Evolutionary conservation across 352 stramenopile genomes (phyloP), one percentile per base, ranked within the genome.

Genomic region (Pythium dissimile): DNA sequence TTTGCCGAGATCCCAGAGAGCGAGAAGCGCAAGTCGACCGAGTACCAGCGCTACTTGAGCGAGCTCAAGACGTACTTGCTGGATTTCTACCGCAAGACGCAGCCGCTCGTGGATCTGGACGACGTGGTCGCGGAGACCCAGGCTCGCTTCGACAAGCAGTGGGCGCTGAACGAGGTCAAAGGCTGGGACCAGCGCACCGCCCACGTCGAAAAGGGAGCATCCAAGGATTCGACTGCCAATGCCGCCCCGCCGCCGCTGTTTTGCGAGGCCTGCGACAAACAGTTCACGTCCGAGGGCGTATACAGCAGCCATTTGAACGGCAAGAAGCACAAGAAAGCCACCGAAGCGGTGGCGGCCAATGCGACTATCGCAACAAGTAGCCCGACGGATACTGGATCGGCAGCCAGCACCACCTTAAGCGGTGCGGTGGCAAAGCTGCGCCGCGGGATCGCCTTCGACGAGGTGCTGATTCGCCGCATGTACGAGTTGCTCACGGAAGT

Each of bases 61-160:
- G 80, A 89, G 24, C 72, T 96, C 43, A 88, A 89, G 59, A 55
- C 57, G 50, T 96, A 96, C 69, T 71, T 96, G 63, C 72, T 89
- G 48, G 77, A 78, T 43, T 96, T 96, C 52, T 94, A 96, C 66
- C 77, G 79, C 24, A 85, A 86, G 54, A 92, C 87, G 34, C 87
- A 96, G 64, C 84, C 87, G 55, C 83, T 96, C 15, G 84, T 94
- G 61, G 84, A 94, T 42, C 57, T 96, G 7, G 85, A 94, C 50
- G 86, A 95, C 41, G 80, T 94, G 38, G 73, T 95, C 24, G 78
- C 80, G 13, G 87, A 94, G 59, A 92, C 84, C 1, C 73, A 71
- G 35, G 76, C 73, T 27, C 90, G 89, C 64, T 94, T 95, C 31
- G 84, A 92, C 37, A 95, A 94, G 62, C 58, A 88, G 51, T 93